Percentiles rank a stretch among this genome's conserved stretches.
Conservation (phyloP, 1,284 basidiomycete genomes). For the Ustilago vetiveriae region DNA sequence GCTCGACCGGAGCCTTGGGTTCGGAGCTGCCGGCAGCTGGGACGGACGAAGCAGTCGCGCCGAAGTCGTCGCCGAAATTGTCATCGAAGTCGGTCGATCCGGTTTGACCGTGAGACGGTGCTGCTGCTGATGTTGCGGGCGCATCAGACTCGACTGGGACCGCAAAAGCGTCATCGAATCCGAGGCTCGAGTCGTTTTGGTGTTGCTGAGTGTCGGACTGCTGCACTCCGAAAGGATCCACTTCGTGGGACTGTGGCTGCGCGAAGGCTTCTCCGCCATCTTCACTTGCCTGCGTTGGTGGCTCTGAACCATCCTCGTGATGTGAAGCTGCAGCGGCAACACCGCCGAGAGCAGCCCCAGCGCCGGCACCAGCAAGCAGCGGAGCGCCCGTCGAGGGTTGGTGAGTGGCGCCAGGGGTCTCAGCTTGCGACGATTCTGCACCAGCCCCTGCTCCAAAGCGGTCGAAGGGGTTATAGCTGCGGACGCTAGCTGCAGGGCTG, state of each 20-base stretch:
- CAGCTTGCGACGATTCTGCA: slow-evolving; percentile 13
- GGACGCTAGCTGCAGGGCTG: slow-evolving; percentile 69
- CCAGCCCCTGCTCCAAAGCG: slow-evolving; percentile 69
- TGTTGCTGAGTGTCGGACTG: slow-evolving; percentile 17
- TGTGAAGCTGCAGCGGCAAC: slow-evolving; percentile 60
- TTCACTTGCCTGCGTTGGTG: neutral
- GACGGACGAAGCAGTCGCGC: slow-evolving; percentile 5
- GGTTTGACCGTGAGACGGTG: slow-evolving; percentile 7
- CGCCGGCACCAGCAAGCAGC: slow-evolving; percentile 56
- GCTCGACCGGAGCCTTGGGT: slow-evolving; percentile 65
- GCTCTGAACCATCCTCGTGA: slow-evolving; percentile 12
- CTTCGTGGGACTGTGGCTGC: slow-evolving; percentile 10
- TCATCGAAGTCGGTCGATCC: slow-evolving; percentile 46
- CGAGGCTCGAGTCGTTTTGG: slow-evolving; percentile 11
- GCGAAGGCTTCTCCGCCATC: neutral
- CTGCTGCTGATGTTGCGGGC: slow-evolving; percentile 53
- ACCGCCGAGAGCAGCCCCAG: slow-evolving; percentile 60
- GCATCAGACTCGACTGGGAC: slow-evolving; percentile 56
- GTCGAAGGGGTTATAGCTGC: slow-evolving; percentile 95
- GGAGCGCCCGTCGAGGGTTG: slow-evolving; percentile 46
- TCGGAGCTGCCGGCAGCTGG: slow-evolving; percentile 9
- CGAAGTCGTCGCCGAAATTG: slow-evolving; percentile 65
- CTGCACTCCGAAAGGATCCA: slow-evolving; percentile 54
- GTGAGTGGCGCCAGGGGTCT: slow-evolving; percentile 12
- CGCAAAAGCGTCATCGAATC: slow-evolving; percentile 75